Evolutionary conservation across 2,329 filamentous ascomycete genomes (phyloP), one percentile per base, ranked within the genome.

Genomic region (Elsinoe fawcettii): DNA sequence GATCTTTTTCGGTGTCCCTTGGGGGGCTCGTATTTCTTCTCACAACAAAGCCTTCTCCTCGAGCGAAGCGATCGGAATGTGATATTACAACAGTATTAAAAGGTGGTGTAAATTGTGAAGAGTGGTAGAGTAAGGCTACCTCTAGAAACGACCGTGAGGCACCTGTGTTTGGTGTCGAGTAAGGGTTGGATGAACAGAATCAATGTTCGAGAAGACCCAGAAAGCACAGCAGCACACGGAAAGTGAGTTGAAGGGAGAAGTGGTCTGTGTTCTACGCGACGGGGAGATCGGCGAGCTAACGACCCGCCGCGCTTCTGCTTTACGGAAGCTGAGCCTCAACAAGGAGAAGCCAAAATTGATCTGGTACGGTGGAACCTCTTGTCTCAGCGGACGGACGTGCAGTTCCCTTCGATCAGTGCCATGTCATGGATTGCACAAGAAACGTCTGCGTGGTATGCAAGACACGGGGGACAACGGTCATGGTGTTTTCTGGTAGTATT

Each of bases 371-470:
- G 49, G 18, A 53, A 34, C 16, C 25, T 30, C 44, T 23, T 53
- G 49, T 53, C 49, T 53, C 49, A 53, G 49, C 20, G 49, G 49
- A 39, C 49, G 20, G 49, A 53, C 49, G 34, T 37, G 14, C 18
- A 39, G 49, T 53, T 53, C 49, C 4, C 6, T 32, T 30, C 22
- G n/a, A n/a, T n/a, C n/a, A n/a, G n/a, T n/a, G n/a, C n/a, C 18
- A 51, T 32, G 46, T 16, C 30, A 32, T 51, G 46, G 46, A 20
- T 22, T 44, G 39, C 39, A 20, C 20, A 22, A 20, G 20, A 43
- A 20, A 43, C 39, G 39, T 43, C 20, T 43, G 16, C 39, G 20
- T 46, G 41, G 11, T n/a, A 46, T 46, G 41, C 41, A 25, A 46
- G 41, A 46, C 41, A 46, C 20, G 41, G 41, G 41, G 7, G 41